Conservation (phyloP, 2,329 filamentous ascomycete genomes). For the Talaromyces verruculosus region DNA sequence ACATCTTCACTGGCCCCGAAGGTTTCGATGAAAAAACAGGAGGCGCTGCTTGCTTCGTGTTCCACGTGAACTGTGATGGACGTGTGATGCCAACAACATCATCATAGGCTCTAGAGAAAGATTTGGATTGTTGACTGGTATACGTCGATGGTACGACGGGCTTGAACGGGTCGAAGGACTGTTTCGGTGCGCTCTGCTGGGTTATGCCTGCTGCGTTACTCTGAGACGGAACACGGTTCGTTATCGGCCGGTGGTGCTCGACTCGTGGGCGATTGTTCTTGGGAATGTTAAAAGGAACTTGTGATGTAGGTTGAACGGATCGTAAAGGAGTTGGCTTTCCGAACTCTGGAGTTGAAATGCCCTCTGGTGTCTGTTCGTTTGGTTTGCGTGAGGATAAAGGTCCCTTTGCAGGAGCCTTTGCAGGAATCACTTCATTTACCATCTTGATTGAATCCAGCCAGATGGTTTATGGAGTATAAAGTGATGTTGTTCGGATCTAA, state of each 20-base stretch:
- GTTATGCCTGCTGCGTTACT: constrained; percentile 17
- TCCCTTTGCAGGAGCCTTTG: constrained; percentile 43
- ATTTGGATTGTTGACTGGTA: constrained; percentile 29
- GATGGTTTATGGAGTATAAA: neutral
- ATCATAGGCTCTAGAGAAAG: constrained; percentile 27
- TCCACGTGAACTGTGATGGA: constrained; percentile 51
- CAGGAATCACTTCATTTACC: constrained; percentile 54
- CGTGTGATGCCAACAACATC: constrained; percentile 48
- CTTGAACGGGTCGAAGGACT: constrained; percentile 44
- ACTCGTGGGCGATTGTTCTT: constrained; percentile 50
- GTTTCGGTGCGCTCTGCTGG: constrained; percentile 26
- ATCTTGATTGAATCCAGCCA: constrained; percentile 36
- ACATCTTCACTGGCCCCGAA: constrained; percentile 37
- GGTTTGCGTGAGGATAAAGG: constrained; percentile 38
- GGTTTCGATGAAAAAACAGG: constrained; percentile 56
- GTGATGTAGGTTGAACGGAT: constrained; percentile 44
- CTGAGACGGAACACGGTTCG: constrained; percentile 28
- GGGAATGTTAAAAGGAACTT: constrained; percentile 54
- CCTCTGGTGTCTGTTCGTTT: constrained; percentile 35
- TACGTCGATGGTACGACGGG: constrained; percentile 40
- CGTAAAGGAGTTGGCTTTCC: constrained; percentile 60
- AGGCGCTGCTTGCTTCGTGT: constrained; percentile 52
- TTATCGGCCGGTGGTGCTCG: constrained; percentile 50
- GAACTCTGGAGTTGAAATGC: constrained; percentile 52
- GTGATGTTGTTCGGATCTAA: neutral